Base-by-base conservation (phyloP, 2,329 filamentous ascomycete species). In the Ophiostoma tasmaniense region DNA sequence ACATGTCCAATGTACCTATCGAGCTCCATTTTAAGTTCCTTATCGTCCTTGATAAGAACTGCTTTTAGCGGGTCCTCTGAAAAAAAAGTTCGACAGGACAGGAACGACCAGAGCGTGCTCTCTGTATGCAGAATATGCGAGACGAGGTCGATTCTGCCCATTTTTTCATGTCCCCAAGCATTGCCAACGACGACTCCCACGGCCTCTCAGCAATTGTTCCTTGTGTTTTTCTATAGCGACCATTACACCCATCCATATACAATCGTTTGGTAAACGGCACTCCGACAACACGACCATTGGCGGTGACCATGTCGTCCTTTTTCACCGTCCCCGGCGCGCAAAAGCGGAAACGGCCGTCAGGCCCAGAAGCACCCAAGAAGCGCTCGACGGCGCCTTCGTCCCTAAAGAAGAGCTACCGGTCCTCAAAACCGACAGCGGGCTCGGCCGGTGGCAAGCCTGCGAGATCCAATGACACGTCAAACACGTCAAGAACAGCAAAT, bases 291-390 rank as follows among this genome's bases (percentile, higher is more conserved):
- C 59, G 28, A 37, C 61, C 20, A 7, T 39, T 37, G 20, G 33
- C 61, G 20, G 14, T n/a, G 22, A 50, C 73, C 73, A 96, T 96
- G 93, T 96, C 94, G 76, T 97, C 93, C 52, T 99, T 98, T 80
- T 99, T 99, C 80, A 97, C 93, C 67, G 83, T 90, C 52, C 93
- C 95, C 6, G 90, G 90, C 55, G 90, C 90, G 66, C 90, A 94
- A 76, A 98, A 98, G 85, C 85, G 95, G 75, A 98, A 98, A 84
- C 86, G 93, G 71, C 76, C 82, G 7, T 78, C 81, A 69, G 83
- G 84, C 33, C 76, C 81, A 20, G 83, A 87, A 66, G 79, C 78
- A 6, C 84, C 87, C 1, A 88, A 88, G 78, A 90, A 89, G 76
- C 82, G 85, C 77, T 75, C 83, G 71, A 83, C 83, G 73, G 77